Percentiles rank a stretch among this genome's conserved stretches.
Conservation (phyloP, 1,284 basidiomycete genomes). For the Sanghuangporus sanghuang region DNA sequence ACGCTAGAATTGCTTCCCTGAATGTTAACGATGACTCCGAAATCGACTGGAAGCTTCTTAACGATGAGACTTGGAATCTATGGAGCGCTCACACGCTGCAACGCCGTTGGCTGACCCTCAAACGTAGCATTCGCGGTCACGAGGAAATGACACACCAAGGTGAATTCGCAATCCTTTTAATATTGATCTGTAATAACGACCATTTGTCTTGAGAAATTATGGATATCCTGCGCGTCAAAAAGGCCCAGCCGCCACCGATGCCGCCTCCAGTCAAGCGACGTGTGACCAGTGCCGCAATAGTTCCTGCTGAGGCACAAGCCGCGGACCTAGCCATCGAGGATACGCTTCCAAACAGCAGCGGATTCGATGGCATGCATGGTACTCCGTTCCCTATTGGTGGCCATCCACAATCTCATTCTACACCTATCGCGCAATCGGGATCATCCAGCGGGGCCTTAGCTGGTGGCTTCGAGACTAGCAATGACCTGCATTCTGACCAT, state of each 20-base stretch:
- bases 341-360: not conserved
- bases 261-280: slow-evolving; percentile 35
- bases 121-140: slow-evolving; percentile 63
- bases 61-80: slow-evolving; percentile 72
- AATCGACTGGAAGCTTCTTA: slow-evolving; percentile 74
- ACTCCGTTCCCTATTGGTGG: not conserved
- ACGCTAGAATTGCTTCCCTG: slow-evolving; percentile 59
- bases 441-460: not conserved
- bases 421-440: not conserved
- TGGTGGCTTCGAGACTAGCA: not conserved
- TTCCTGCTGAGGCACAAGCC: slow-evolving; percentile 23
- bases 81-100: slow-evolving; percentile 77
- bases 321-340: slow-evolving; percentile 3
- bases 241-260: slow-evolving; percentile 47
- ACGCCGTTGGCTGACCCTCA: slow-evolving; percentile 73
- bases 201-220: slow-evolving; percentile 54
- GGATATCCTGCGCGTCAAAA: slow-evolving; percentile 70
- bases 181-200: not conserved
- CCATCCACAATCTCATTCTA: not conserved
- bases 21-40: slow-evolving; percentile 76
- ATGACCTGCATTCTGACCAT: not conserved
- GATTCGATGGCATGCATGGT: not conserved
- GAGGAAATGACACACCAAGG: slow-evolving; percentile 76
- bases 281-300: slow-evolving; percentile 48
- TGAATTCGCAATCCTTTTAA: slow-evolving; percentile 24